A percentile compares a stretch with the other conserved stretches of the same genome.
Evolutionary conservation across 1,139 yeast genomes (phyloP).

Genomic region (Wickerhamomyces sp.): DNA sequence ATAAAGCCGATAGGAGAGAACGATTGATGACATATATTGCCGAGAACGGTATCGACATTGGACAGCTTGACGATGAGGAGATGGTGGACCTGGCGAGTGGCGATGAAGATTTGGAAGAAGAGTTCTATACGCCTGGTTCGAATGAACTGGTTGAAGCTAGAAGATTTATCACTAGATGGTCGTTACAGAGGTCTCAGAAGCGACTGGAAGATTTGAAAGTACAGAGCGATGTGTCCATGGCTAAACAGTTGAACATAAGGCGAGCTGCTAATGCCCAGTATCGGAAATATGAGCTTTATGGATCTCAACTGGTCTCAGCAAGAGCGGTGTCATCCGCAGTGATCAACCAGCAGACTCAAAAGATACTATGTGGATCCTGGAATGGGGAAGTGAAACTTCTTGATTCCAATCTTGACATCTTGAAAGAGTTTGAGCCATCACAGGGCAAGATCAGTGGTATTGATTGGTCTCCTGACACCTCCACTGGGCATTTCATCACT

Average conservation of each 20-base stretch:
- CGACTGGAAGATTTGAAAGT: slow-evolving; percentile 35
- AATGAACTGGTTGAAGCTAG: slow-evolving; percentile 53
- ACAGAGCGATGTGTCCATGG: slow-evolving; percentile 14
- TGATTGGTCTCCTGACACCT: slow-evolving; percentile 54
- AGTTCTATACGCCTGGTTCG: slow-evolving; percentile 79
- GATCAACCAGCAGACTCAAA: slow-evolving; percentile 31
- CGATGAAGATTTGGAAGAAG: slow-evolving; percentile 55
- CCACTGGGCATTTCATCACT: slow-evolving; percentile 39
- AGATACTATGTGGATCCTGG: slow-evolving; percentile 78
- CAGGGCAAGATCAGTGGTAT: slow-evolving; percentile 66
- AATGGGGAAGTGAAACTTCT: slow-evolving; percentile 62
- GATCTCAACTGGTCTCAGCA: slow-evolving; percentile 65
- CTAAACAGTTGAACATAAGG: slow-evolving; percentile 38
- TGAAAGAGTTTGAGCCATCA: slow-evolving; percentile 31
- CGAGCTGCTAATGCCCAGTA: slow-evolving; percentile 38
- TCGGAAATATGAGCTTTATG: slow-evolving; percentile 42
- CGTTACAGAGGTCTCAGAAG: slow-evolving; percentile 40
- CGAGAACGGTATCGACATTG: slow-evolving; percentile 22
- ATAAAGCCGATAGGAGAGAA: slow-evolving; percentile 52
- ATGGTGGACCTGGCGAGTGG: slow-evolving; percentile 29
- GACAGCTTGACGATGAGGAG: slow-evolving; percentile 22
- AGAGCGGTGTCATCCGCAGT: slow-evolving; percentile 65
- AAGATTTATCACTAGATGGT: slow-evolving; percentile 41
- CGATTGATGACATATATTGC: slow-evolving; percentile 43
- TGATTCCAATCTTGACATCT: slow-evolving; percentile 33